Evolutionary conservation across 805 yeast species (phyloP).

Genomic region (Debaryomyces castellii): DNA sequence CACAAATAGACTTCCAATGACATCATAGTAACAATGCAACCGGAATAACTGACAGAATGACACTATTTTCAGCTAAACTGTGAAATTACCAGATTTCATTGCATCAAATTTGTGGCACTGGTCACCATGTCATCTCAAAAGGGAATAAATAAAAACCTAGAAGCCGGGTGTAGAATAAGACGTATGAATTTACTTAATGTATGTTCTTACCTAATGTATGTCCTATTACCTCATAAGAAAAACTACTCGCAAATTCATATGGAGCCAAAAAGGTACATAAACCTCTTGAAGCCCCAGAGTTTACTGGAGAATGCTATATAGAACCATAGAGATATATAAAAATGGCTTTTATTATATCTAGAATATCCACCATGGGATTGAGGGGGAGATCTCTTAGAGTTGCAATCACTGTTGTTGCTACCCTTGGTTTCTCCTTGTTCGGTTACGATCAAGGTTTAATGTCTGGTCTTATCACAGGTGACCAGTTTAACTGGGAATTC

Average conservation of each 20-base stretch:
- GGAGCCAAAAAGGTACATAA: neutral
- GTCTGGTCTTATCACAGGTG: slow-evolving; percentile 56
- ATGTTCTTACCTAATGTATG: neutral
- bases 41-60: neutral
- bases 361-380: slow-evolving; percentile 52
- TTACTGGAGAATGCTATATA: neutral
- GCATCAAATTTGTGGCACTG: neutral
- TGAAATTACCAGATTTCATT: neutral
- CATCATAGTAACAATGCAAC: neutral
- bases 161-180: neutral
- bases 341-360: slow-evolving; percentile 26
- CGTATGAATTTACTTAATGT: neutral
- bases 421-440: slow-evolving; percentile 7
- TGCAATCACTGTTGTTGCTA: slow-evolving; percentile 3
- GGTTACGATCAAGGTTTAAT: slow-evolving; percentile 68
- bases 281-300: neutral
- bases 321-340: neutral
- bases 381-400: slow-evolving; percentile 52
- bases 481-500: slow-evolving; percentile 38
- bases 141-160: neutral
- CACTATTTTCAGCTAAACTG: neutral
- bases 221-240: neutral
- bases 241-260: neutral
- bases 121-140: neutral
- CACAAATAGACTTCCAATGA: neutral